Evolutionary conservation across 257 asterid species (phyloP), one percentile per base, ranked within the genome.

Genomic region (Gentiana macrophylla): DNA sequence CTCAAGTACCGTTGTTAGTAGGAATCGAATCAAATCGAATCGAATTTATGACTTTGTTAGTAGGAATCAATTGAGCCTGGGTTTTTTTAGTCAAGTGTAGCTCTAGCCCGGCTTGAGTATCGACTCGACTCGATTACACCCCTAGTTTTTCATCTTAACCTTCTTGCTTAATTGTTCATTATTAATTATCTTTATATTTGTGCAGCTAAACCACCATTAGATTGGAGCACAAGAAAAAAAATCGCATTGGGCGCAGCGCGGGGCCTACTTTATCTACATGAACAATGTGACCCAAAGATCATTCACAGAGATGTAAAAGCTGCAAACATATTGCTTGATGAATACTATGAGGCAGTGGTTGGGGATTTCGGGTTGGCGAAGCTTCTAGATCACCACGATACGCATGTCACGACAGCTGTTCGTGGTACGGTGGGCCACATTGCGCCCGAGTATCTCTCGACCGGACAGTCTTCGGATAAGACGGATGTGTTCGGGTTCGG

Each of bases 291-390:
- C 60, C 97, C 97, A 4, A 90, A 90, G 79, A 90, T 90, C 61
- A 91, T 91, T 43, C 98, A 87, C 71, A 75, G 98, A 60, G 98
- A 91, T n/a, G 98, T 91, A 45, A 91, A 91, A 72, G 98, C 98
- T 12, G 98, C 98, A 36, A 91, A 91, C 56, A 84, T 91, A 72
- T 64, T 91, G 72, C 94, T 91, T 0, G 96, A 91, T 51, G 96
- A 87, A 65, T 70, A 74, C 74, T 91, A 74, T 58, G 98, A 87
- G 59, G 95, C 96, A 8, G 96, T 91, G 33, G 95, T 91, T 1
- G 98, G 98, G 12, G 98, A 91, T 72, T 91, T 91, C 35, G 98
- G 98, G 12, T 64, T 91, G 68, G 98, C 98, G 33, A 91, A 91
- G 81, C 97, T 87, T 49, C 79, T 91, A 67, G 97, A 91, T 65